Evolutionary conservation across 2,329 filamentous ascomycete genomes (phyloP).

Genomic region (Stachybotrys echinatus): DNA sequence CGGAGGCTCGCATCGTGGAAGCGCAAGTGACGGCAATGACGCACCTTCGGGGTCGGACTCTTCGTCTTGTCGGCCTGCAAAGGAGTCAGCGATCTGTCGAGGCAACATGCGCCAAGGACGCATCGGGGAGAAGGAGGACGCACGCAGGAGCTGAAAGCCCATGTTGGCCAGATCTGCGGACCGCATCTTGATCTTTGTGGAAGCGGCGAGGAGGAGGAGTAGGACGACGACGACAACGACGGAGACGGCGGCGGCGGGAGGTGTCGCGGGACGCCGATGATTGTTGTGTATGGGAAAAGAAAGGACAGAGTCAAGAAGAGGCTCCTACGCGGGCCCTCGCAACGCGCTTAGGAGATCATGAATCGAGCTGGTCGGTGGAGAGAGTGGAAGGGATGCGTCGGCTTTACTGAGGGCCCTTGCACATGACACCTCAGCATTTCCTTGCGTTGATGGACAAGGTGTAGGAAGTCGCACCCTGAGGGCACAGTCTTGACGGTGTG

Average conservation of each 20-base stretch:
- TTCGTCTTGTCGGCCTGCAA: constrained; percentile 21
- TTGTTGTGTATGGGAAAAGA: neutral
- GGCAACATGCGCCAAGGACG: constrained; percentile 3
- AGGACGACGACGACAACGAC: no score
- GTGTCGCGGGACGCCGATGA: neutral
- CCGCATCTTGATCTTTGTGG: constrained; percentile 10
- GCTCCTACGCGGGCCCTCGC: neutral
- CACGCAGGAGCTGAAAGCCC: constrained; percentile 26
- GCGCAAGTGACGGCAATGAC: constrained; percentile 8
- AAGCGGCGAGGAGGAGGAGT: no score
- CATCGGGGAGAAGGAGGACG: constrained; percentile 5
- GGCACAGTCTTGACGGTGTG: neutral
- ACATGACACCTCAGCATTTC: no score
- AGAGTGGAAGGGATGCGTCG: neutral
- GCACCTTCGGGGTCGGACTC: constrained; percentile 29
- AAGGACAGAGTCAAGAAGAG: neutral
- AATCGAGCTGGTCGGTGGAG: neutral
- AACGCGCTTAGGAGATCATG: neutral
- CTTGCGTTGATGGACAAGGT: neutral
- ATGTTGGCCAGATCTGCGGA: constrained; percentile 18
- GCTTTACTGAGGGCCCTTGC: neutral
- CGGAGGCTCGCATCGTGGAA: no score
- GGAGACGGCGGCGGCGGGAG: no score
- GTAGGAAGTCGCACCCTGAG: no score
- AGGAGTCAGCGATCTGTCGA: constrained; percentile 12